Base-by-base conservation (phyloP, 352 stramenopile species). In the Phytophthora quininea region DNA sequence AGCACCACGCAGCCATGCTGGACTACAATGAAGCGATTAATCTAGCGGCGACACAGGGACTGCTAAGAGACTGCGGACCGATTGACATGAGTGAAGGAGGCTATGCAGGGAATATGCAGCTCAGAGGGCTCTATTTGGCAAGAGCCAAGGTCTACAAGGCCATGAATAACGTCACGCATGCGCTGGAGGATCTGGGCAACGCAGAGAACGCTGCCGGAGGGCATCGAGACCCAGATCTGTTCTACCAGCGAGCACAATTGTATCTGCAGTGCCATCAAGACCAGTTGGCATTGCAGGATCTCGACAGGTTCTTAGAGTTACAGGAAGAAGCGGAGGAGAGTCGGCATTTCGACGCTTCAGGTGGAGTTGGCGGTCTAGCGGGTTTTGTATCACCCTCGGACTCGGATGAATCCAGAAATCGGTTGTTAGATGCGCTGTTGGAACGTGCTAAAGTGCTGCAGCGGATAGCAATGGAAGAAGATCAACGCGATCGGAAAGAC, bases 21-120 rank as follows among this genome's bases (percentile, higher is more conserved):
- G 87, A 95, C 70, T 93, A 89, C 58, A 79, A 73, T 45, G 71
- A 86, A 49, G 87, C 83, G 2, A 90, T 93, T 53, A 74, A 67
- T 14, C 71, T 89, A 54, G 82, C 61, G 19, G 70, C 64, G 3
- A 75, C 67, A 15, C 71, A 77, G 54, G 67, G 71, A 10, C 45
- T 79, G 64, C 67, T 82, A n/a, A 43, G 70, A 12, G 73, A 80
- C 35, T 49, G 58, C 27, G 56, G 52, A 3, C 40, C 40, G 11
- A 50, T 73, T 24, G 40, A 60, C 24, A 32, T 49, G 40, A 62
- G 65, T 63, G 65, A 78, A 60, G 69, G 63, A 46, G 67, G 27
- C 45, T 62, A 62, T 0, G 15, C 49, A 56, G 12, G 50, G 59
- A 12, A 69, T n/a, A 45, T 76, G 29, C 72, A 90, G 59, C 31